Conservation (phyloP, 2,329 filamentous ascomycete genomes). For the Raffaelea arxii region DNA sequence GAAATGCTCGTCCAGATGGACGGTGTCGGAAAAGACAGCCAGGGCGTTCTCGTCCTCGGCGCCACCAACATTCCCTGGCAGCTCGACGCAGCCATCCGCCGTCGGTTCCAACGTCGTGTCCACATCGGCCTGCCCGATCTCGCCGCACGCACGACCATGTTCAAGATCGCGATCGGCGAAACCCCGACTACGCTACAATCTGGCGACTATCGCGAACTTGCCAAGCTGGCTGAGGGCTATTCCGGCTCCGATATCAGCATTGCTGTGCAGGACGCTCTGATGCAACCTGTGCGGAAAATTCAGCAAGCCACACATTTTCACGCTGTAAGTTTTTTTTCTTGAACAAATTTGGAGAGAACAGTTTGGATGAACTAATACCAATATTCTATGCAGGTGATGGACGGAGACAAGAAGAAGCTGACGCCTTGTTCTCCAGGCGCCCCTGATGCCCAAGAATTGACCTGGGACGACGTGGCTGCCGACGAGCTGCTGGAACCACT, state of each 20-base stretch:
- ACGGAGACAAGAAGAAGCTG: constrained; percentile 56
- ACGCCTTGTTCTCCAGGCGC: constrained; percentile 95
- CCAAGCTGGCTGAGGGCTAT: constrained; percentile 80
- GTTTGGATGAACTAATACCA: constrained; percentile 5
- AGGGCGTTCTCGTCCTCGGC: constrained; percentile 86
- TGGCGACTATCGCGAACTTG: constrained; percentile 71
- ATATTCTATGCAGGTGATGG: constrained; percentile 46
- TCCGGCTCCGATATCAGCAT: constrained; percentile 95
- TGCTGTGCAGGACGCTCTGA: constrained; percentile 88
- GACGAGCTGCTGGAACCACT: constrained; percentile 80
- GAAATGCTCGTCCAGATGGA: constrained; percentile 99
- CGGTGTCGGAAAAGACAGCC: constrained; percentile 91
- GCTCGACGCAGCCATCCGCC: constrained; percentile 86
- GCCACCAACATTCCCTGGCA: constrained; percentile 99
- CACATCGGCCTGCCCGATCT: constrained; percentile 89
- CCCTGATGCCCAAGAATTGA: constrained; percentile 78
- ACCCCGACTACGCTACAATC: constrained; percentile 77
- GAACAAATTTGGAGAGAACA: no score
- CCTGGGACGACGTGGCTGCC: constrained; percentile 77
- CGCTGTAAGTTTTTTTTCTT: constrained; percentile 62
- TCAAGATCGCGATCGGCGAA: constrained; percentile 85
- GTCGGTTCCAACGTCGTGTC: constrained; percentile 91
- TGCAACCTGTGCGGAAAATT: constrained; percentile 96
- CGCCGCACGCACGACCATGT: constrained; percentile 84
- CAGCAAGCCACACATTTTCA: constrained; percentile 98